Percentiles rank a stretch among this genome's conserved stretches.
phyloP scores from a whole-genome alignment of 2,329 filamentous ascomycete species.

The Penicillium sp. region DNA sequence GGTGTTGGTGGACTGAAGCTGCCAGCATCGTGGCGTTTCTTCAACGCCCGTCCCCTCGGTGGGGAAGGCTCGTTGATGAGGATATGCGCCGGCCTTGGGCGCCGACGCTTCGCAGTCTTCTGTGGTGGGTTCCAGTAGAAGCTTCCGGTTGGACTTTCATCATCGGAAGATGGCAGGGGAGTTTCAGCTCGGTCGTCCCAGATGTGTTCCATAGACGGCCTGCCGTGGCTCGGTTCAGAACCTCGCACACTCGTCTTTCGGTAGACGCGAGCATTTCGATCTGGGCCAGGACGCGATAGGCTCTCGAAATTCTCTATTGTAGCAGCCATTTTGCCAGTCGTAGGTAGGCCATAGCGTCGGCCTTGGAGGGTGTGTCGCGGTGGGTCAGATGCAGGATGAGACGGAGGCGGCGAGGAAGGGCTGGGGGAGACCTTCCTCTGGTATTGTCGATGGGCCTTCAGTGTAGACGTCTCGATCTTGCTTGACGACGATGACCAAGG shows the following conservation, averaged over 20 bases:
- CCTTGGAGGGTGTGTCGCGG: constrained; percentile 21
- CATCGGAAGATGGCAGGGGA: constrained; percentile 47
- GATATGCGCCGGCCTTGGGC: constrained; percentile 19
- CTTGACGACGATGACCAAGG: not conserved
- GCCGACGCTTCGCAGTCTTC: constrained; percentile 17
- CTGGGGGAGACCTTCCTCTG: constrained; percentile 28
- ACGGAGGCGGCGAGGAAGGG: constrained; percentile 34
- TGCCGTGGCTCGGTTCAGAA: constrained; percentile 27
- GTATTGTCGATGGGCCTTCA: constrained; percentile 15
- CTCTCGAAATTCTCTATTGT: constrained; percentile 19
- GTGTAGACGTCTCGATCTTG: constrained; percentile 15
- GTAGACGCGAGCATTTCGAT: constrained; percentile 23
- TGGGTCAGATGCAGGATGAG: constrained; percentile 30
- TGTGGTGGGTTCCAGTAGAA: constrained; percentile 18
- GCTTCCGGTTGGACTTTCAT: constrained; percentile 37
- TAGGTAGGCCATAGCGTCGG: constrained; percentile 27
- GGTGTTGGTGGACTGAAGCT: constrained; percentile 29
- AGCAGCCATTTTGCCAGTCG: constrained; percentile 1
- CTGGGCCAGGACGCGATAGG: constrained; percentile 16
- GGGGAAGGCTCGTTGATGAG: constrained; percentile 13
- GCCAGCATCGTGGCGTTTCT: constrained; percentile 18
- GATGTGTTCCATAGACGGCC: constrained; percentile 22
- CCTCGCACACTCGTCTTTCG: constrained; percentile 33
- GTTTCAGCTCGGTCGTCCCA: constrained; percentile 33
- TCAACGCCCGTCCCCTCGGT: constrained; percentile 10